Evolutionary conservation across 371 early-diverging fungal genomes (phyloP), one percentile per base, ranked within the genome.

Genomic region (Mucor ambiguus): DNA sequence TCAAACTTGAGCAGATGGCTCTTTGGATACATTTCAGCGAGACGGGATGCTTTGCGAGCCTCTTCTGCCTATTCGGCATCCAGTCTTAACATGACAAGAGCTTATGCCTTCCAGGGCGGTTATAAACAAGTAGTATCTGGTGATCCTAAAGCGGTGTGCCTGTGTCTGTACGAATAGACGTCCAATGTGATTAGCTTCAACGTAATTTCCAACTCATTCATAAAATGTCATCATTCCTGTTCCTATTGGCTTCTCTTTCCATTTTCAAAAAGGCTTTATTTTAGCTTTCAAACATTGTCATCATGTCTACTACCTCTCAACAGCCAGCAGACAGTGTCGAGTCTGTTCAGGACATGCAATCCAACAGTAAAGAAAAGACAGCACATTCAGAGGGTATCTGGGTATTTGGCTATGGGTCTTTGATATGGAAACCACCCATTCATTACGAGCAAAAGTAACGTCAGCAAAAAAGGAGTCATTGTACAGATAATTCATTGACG

Each of bases 321-420:
- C 52, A 11, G 2, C 52, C 24, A 49, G 10, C 20, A 49, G 49
- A 32, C 26, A 56, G 30, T 29, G n/a, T 16, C 8, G 43, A 41
- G 43, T 29, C 60, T n/a, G 14, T 60, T 32, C 44, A 61, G 2
- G 55, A 54, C 16, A 44, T 46, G 20, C 60, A 60, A 11, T 38
- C 38, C 8, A n/a, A 30, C 11, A 60, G 2, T n/a, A 60, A 43
- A 10, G 60, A 26, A 16, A 20, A 11, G 16, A 44, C n/a, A 8
- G 20, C 37, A 10, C 46, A 44, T 24, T 37, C 69, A 43, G 61
- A 74, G 18, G 84, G 79, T 10, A 79, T 93, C 69, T 93, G 93
- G 93, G 87, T 92, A 0, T 95, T 95, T 76, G 96, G 95, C n/a
- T 95, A 95, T 76, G 96, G 96, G 38, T 90, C 90, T 11, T 81